A percentile compares a stretch with the other conserved stretches of the same genome.
Conservation (phyloP, 2,329 filamentous ascomycete genomes). For the Cladosporium sp. region DNA sequence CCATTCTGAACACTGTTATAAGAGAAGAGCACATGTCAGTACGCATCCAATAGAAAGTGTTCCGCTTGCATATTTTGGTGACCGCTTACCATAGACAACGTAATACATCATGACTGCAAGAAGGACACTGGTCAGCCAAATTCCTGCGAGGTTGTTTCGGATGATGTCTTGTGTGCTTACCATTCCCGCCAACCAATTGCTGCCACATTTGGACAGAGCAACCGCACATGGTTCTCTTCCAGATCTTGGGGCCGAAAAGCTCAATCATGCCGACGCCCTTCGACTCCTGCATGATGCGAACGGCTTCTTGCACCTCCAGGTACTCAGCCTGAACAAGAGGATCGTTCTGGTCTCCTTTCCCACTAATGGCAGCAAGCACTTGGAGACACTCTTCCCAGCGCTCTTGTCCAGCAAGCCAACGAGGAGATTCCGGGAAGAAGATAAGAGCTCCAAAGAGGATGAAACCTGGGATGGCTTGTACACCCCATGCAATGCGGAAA, state of each 20-base stretch:
- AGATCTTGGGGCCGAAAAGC: conserved; percentile 55
- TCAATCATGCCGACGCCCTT: conserved; percentile 43
- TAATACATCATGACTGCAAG: conserved; percentile 19
- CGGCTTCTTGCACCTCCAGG: conserved; percentile 47
- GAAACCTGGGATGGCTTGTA: conserved; percentile 45
- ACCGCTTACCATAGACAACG: conserved; percentile 48
- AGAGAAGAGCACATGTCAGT: background rate
- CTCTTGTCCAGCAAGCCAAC: conserved; percentile 50
- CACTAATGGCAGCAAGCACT: conserved; percentile 47
- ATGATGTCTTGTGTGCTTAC: background rate
- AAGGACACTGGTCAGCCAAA: background rate
- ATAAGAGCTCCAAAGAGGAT: conserved; percentile 44
- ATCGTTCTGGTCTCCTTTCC: conserved; percentile 42
- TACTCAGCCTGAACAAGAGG: conserved; percentile 51
- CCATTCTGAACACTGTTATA: conserved; percentile 67
- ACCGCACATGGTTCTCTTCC: conserved; percentile 58
- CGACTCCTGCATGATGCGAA: conserved; percentile 44
- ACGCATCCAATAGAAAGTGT: background rate
- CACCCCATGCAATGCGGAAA: conserved; percentile 55
- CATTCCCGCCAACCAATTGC: conserved; percentile 45
- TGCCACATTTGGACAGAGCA: conserved; percentile 61
- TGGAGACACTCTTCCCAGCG: conserved; percentile 48
- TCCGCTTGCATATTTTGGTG: background rate
- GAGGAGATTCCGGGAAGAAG: conserved; percentile 48
- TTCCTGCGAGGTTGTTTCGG: background rate